Base-by-base conservation (phyloP, 2,329 filamentous ascomycete species). In the Berkeleyomyces rouxiae region DNA sequence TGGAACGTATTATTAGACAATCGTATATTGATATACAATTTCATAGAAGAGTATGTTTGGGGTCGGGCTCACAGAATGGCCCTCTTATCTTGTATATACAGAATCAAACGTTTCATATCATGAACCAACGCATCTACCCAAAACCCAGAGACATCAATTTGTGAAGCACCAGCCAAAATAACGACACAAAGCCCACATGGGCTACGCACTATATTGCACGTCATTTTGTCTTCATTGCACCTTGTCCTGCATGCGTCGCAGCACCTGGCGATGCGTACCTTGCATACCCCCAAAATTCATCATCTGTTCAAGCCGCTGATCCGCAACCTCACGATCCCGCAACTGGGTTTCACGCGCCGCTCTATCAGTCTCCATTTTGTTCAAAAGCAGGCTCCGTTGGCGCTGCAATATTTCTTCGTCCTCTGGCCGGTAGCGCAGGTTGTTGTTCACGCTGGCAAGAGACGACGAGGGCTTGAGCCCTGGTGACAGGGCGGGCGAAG, bases 221-320 rank as follows among this genome's bases (percentile, higher is more conserved):
- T 23, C 23, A 23, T 23, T 23, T 23, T 23, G 23, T 23, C 23
- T 49, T 58, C 55, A 66, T 33, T 62, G 58, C 3, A 61, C 64
- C 51, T 60, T 46, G 13, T 61, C 55, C 68, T 96, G 90, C 84
- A 96, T 87, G 71, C 79, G 84, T 66, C 87, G 79, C 81, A 96
- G 80, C 0, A 86, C 88, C 66, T 91, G 86, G 23, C 86, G 80
- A 71, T 96, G 91, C 31, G 85, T 79, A 55, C 88, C 86, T 60
- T 87, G 77, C 76, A 95, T 81, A 66, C 87, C 82, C 0, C 85
- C 85, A 13, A 82, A 83, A 61, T 88, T 79, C 87, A 95, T 93
- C 67, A 82, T 79, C 71, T 86, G 82, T 67, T 90, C 86, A 68
- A 90, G 84, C 44, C 79, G 78, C 59, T 80, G 80, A 11, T 88